phyloP scores from a whole-genome alignment of 1,284 basidiomycete species.

The Somion occarium region DNA sequence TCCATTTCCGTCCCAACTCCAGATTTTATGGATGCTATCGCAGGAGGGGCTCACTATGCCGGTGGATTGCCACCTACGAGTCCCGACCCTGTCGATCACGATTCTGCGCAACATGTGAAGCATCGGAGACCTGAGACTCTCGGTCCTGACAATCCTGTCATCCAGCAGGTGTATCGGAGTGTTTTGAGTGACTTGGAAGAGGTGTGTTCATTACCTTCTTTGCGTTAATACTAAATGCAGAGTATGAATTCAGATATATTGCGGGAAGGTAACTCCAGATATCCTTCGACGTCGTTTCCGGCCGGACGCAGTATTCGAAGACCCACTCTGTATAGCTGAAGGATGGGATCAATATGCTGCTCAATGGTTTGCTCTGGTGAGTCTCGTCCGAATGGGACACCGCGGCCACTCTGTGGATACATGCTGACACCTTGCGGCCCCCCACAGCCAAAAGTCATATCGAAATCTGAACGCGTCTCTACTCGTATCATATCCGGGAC shows the following conservation, averaged over 20 bases:
- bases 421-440: slow-evolving; percentile 3
- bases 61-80: slow-evolving; percentile 24
- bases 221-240: neutral
- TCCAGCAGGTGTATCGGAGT: slow-evolving; percentile 17
- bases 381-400: slow-evolving; percentile 16
- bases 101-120: slow-evolving; percentile 8
- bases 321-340: slow-evolving; percentile 45
- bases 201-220: slow-evolving; percentile 19
- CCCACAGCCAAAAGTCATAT: slow-evolving; percentile 51
- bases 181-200: slow-evolving; percentile 49
- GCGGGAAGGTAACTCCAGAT: slow-evolving; percentile 47
- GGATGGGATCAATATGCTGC: slow-evolving; percentile 38
- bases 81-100: slow-evolving; percentile 3
- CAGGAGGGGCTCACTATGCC: slow-evolving; percentile 55
- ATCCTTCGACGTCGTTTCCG: slow-evolving; percentile 59
- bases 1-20: slow-evolving; percentile 43
- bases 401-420: neutral
- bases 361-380: slow-evolving; percentile 61
- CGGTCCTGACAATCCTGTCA: slow-evolving; percentile 15
- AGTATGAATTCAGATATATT: too few species aligned
- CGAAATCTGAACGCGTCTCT: slow-evolving; percentile 44
- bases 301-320: slow-evolving; percentile 58
- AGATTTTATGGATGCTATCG: slow-evolving; percentile 50
- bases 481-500: slow-evolving; percentile 56
- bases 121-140: slow-evolving; percentile 19